phyloP scores from a whole-genome alignment of 1,284 basidiomycete species.

The Ustilago shanxiensis region DNA sequence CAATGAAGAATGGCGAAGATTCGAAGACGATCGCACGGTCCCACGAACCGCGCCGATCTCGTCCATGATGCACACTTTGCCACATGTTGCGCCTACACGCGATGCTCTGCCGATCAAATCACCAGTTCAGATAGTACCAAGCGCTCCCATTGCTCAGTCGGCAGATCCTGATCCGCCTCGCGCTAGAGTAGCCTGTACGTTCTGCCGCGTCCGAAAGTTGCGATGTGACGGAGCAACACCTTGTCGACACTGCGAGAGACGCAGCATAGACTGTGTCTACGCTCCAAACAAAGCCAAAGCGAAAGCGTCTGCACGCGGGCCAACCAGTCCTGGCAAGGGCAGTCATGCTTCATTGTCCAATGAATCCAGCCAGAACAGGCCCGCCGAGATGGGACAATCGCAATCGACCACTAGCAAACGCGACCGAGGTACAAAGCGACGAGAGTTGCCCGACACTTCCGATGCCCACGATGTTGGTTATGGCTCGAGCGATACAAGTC shows the following conservation, averaged over 20 bases:
- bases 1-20: slow-evolving; percentile 30
- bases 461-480: neutral
- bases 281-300: slow-evolving; percentile 31
- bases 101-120: slow-evolving; percentile 6
- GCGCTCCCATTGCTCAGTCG: neutral
- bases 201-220: slow-evolving; percentile 51
- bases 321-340: slow-evolving; percentile 4
- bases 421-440: slow-evolving; percentile 25
- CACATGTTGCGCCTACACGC: slow-evolving; percentile 1
- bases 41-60: neutral
- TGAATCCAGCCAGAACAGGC: neutral
- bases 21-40: slow-evolving; percentile 4
- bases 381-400: neutral
- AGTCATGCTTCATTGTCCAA: neutral
- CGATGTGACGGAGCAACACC: slow-evolving; percentile 50
- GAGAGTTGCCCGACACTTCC: neutral
- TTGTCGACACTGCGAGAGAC: slow-evolving; percentile 51
- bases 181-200: slow-evolving; percentile 47
- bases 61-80: neutral
- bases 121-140: neutral
- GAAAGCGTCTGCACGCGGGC: slow-evolving; percentile 15
- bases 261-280: slow-evolving; percentile 44
- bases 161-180: slow-evolving; percentile 41
- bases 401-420: neutral
- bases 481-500: neutral